Conservation (phyloP, 2,329 filamentous ascomycete species). For the Sporothrix schenckii region DNA sequence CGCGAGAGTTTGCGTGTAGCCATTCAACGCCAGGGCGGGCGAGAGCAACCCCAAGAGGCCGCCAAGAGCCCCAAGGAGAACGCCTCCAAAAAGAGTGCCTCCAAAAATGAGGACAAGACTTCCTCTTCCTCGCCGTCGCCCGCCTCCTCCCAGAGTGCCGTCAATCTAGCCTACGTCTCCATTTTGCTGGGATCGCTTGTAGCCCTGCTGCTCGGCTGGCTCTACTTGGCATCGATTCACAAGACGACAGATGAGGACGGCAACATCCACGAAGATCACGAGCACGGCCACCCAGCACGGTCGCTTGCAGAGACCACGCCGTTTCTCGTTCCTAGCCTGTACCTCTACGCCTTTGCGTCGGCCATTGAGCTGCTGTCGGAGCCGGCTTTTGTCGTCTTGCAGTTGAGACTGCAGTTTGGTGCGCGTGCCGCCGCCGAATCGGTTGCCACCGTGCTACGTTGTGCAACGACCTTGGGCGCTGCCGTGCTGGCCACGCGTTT, state of each 20-base stretch:
- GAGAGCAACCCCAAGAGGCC: constrained; percentile 27
- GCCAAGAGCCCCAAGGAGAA: constrained; percentile 21
- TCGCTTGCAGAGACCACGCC: constrained; percentile 54
- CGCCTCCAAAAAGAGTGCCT: constrained; percentile 4
- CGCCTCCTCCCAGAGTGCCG: constrained; percentile 67
- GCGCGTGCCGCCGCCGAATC: constrained; percentile 82
- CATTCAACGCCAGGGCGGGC: constrained; percentile 70
- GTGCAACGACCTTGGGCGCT: constrained; percentile 70
- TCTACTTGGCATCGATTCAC: constrained; percentile 64
- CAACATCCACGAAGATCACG: background rate
- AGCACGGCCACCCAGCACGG: constrained; percentile 43
- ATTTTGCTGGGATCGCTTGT: constrained; percentile 68
- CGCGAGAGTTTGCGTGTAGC: constrained; percentile 90
- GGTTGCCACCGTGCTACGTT: constrained; percentile 76
- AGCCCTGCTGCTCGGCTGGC: constrained; percentile 63
- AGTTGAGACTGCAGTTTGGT: constrained; percentile 77
- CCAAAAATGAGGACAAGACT: background rate
- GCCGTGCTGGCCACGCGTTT: constrained; percentile 56
- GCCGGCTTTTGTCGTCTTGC: constrained; percentile 85
- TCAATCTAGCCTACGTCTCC: constrained; percentile 86
- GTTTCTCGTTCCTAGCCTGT: constrained; percentile 60
- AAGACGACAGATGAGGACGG: background rate
- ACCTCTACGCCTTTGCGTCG: constrained; percentile 60
- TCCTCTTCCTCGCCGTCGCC: constrained; percentile 1
- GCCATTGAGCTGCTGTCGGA: constrained; percentile 80